Percentiles rank a stretch among this genome's conserved stretches.
Evolutionary conservation across 805 yeast genomes (phyloP).

Genomic region (Metschnikowia anglica): DNA sequence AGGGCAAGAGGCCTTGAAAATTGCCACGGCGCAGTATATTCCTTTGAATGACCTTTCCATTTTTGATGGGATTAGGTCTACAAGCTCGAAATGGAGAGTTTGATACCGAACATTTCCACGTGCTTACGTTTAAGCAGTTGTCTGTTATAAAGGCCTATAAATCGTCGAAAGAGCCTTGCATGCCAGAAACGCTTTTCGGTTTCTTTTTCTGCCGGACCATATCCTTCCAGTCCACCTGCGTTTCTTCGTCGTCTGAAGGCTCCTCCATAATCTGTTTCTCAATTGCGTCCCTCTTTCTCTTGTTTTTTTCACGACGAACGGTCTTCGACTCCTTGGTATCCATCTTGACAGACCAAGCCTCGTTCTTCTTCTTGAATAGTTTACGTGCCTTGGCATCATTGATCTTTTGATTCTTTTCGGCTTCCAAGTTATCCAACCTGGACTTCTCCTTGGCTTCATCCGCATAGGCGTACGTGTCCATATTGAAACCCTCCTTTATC

Average conservation of each 20-base stretch:
- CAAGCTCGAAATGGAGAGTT: constrained; percentile 42
- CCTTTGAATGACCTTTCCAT: constrained; percentile 71
- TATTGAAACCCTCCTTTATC: constrained; percentile 52
- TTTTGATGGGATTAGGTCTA: constrained; percentile 68
- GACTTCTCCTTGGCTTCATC: constrained; percentile 63
- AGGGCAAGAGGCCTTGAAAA: constrained; percentile 79
- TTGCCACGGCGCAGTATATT: constrained; percentile 73
- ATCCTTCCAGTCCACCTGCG: constrained; percentile 84
- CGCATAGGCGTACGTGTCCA: constrained; percentile 64
- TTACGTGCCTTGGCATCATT: constrained; percentile 43
- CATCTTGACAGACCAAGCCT: constrained; percentile 77
- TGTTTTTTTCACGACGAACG: constrained; percentile 66
- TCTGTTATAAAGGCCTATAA: constrained; percentile 21
- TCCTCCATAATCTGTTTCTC: constrained; percentile 51
- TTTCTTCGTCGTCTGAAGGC: constrained; percentile 41
- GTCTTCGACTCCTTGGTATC: constrained; percentile 60
- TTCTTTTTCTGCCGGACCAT: constrained; percentile 64
- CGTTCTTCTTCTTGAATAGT: constrained; percentile 50
- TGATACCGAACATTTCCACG: too few species aligned
- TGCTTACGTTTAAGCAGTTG: neutral
- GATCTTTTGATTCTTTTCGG: constrained; percentile 38
- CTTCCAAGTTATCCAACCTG: constrained; percentile 58
- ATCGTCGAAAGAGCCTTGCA: constrained; percentile 62
- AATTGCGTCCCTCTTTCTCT: constrained; percentile 65
- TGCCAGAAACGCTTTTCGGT: constrained; percentile 42